Base-by-base conservation (phyloP, 75 land plant species). In the Pinus tabuliformis region DNA sequence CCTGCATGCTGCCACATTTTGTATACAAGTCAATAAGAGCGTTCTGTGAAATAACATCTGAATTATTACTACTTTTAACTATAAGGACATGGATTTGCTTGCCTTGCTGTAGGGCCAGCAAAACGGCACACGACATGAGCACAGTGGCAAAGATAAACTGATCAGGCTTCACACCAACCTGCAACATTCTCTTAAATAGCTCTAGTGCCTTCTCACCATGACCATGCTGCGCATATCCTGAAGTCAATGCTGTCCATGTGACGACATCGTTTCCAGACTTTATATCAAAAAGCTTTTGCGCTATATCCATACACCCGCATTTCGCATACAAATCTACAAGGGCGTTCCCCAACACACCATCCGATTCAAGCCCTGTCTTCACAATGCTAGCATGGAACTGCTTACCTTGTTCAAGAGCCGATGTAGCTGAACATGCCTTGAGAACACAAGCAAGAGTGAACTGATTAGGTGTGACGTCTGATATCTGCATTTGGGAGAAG, bases 401-500 rank as follows among this genome's bases (percentile, higher is more conserved):
- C 72, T 58, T 76, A 6, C 91, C 89, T 42, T 39, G 22, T 20
- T 57, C 59, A 17, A 83, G 58, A 76, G 71, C 80, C 17, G 21
- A 14, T 57, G 78, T 17, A 14, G 60, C 59, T 8, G 82, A 84
- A 76, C 79, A 86, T 0, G 90, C 92, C 56, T 83, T 80, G 7
- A 90, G 73, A 28, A 90, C 87, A 68, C 86, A 84, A 0, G 87
- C 83, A 71, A 88, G 72, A 12, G 92, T 90, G 71, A 88, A 79
- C 60, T 74, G 74, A 26, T 83, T 82, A 4, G 91, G 89, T 80
- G 74, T 45, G 57, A 78, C 54, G 13, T 85, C 81, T 37, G 81
- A 81, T 70, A 12, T 0, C 20, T 36, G 66, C 92, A 90, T 90
- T 59, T 3, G 17, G 14, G 54, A n/a, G 58, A 76, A 90, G 54